phyloP scores from a whole-genome alignment of 2,329 filamentous ascomycete genomes.

The Paracamarosporium sp. region DNA sequence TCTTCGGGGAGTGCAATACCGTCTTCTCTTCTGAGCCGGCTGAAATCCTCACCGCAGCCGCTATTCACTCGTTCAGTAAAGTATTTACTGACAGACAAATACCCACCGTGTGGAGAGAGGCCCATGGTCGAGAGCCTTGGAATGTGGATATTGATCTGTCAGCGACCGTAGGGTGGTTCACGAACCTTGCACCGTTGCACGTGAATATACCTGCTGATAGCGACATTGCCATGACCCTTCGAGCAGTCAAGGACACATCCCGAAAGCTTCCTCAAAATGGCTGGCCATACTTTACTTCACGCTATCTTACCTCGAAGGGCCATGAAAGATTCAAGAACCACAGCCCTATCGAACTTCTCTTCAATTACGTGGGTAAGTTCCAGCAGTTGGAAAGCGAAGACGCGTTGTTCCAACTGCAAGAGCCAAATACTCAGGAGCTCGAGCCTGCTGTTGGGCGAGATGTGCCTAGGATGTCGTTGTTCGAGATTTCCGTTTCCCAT shows the following conservation, averaged over 20 bases:
- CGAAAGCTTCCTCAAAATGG: slow-evolving; percentile 52
- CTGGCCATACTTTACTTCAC: slow-evolving; percentile 52
- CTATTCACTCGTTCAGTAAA: slow-evolving; percentile 53
- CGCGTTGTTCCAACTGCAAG: slow-evolving; percentile 48
- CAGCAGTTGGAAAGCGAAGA: slow-evolving; percentile 56
- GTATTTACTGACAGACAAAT: slow-evolving; percentile 54
- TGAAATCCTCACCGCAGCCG: slow-evolving; percentile 30
- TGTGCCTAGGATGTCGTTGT: slow-evolving; percentile 10
- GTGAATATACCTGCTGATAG: slow-evolving; percentile 48
- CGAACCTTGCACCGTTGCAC: slow-evolving; percentile 23
- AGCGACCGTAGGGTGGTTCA: slow-evolving; percentile 32
- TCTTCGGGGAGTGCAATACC: slow-evolving; percentile 32
- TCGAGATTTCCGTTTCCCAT: slow-evolving; percentile 15
- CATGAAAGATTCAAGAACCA: slow-evolving; percentile 38
- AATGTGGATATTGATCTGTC: slow-evolving; percentile 35
- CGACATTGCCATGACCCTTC: slow-evolving; percentile 43
- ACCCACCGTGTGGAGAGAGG: slow-evolving; percentile 46
- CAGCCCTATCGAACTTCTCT: slow-evolving; percentile 63
- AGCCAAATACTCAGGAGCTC: neutral
- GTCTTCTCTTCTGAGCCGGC: slow-evolving; percentile 57
- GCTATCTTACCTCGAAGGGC: slow-evolving; percentile 19
- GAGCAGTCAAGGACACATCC: slow-evolving; percentile 54
- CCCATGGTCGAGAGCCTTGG: slow-evolving; percentile 32
- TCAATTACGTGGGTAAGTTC: slow-evolving; percentile 59
- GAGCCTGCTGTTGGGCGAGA: neutral